These are phyloP conservation scores for Aspergillus mulundensis DNA, from an alignment of 495 filamentous ascomycete species.

Conservation along the genomic window DNA sequence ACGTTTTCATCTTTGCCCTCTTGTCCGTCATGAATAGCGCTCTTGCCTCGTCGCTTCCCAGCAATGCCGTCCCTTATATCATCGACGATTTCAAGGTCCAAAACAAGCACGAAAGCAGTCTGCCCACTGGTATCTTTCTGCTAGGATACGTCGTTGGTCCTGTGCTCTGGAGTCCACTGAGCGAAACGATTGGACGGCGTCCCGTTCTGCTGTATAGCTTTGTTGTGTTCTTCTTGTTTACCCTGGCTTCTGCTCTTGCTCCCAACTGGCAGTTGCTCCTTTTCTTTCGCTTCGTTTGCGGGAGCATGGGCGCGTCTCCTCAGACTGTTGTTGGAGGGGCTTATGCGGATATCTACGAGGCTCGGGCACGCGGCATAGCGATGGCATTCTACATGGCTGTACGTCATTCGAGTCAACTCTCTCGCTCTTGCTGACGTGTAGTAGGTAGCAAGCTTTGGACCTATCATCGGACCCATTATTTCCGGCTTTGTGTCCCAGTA, in stretches of 20 bases:
- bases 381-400: slow-evolving; percentile 72
- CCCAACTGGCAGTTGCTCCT: slow-evolving; percentile 64
- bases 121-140: slow-evolving; percentile 73
- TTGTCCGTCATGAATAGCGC: slow-evolving; percentile 68
- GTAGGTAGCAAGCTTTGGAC: slow-evolving; percentile 62
- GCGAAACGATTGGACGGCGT: slow-evolving; percentile 67
- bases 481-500: slow-evolving; percentile 55
- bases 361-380: slow-evolving; percentile 58
- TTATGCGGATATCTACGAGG: slow-evolving; percentile 66
- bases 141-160: slow-evolving; percentile 68
- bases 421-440: slow-evolving; percentile 3
- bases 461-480: slow-evolving; percentile 63
- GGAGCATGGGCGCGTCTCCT: slow-evolving; percentile 61
- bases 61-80: slow-evolving; percentile 55
- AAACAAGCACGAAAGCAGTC: slow-evolving; percentile 47
- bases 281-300: slow-evolving; percentile 63
- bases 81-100: slow-evolving; percentile 35
- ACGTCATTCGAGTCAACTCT: slow-evolving; percentile 21
- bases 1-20: slow-evolving; percentile 53
- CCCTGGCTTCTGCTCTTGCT: slow-evolving; percentile 64
- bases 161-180: slow-evolving; percentile 63
- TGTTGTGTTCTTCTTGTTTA: slow-evolving; percentile 59
- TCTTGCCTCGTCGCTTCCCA: slow-evolving; percentile 63
- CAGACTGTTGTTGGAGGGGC: slow-evolving; percentile 69
- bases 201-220: slow-evolving; percentile 59